A percentile compares a stretch with the other conserved stretches of the same genome.
These are phyloP conservation scores for Moesziomyces sp. DNA, from an alignment of 1,284 basidiomycete species.

Conservation along the genomic window DNA sequence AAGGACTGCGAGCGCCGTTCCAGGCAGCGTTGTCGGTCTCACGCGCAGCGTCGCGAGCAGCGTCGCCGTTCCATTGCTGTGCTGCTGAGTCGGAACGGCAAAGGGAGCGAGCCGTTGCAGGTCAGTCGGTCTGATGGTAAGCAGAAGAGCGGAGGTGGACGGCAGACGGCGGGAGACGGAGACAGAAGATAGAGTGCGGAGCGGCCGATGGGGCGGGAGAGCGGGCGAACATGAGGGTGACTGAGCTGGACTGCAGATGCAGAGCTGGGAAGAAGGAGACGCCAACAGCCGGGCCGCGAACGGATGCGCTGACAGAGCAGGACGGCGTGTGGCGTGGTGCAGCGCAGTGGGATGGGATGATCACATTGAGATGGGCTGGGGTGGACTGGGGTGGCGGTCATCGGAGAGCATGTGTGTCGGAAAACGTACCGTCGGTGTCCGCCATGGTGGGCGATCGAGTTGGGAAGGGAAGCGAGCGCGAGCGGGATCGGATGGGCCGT, in stretches of 20 bases:
- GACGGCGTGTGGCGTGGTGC: background rate
- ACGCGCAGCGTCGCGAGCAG: conserved; percentile 52
- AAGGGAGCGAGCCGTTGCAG: conserved; percentile 21
- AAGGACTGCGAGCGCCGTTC: conserved; percentile 48
- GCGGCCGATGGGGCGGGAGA: background rate
- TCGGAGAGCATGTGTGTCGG: conserved; percentile 24
- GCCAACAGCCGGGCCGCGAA: too few relatives aligned
- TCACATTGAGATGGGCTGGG: conserved; percentile 11
- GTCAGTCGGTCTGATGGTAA: conserved; percentile 23
- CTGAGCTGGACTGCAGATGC: background rate
- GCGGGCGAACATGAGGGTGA: too few relatives aligned
- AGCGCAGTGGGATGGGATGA: background rate
- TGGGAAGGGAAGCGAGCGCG: conserved; percentile 1
- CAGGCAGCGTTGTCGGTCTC: conserved; percentile 47
- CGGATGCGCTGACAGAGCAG: too few relatives aligned
- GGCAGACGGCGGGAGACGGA: conserved; percentile 1
- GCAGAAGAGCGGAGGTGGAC: conserved; percentile 6
- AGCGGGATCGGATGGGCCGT: conserved; percentile 2
- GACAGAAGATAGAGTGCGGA: conserved; percentile 2
- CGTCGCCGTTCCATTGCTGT: conserved; percentile 55
- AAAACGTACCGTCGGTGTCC: conserved; percentile 60
- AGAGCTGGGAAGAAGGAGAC: too few relatives aligned
- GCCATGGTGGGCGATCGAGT: conserved; percentile 46
- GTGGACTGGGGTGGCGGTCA: conserved; percentile 1
- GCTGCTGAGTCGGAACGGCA: conserved; percentile 41